A percentile compares a stretch with the other conserved stretches of the same genome.
phyloP scores from a whole-genome alignment of 345 rosid genomes.

The Eucalyptus decipiens region DNA sequence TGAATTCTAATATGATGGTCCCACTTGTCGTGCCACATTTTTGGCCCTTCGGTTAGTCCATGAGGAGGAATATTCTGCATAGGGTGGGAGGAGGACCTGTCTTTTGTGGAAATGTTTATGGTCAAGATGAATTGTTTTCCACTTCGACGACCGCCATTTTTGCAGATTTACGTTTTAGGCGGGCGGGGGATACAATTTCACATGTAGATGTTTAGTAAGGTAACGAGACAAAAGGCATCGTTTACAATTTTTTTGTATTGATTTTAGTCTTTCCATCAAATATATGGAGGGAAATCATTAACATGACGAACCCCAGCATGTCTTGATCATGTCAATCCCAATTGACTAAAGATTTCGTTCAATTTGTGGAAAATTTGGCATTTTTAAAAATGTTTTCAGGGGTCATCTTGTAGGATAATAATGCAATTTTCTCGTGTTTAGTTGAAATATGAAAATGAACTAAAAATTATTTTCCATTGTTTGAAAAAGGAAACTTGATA shows the following conservation, averaged over 20 bases:
- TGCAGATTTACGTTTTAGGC: background rate
- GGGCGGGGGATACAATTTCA: background rate
- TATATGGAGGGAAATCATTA: background rate
- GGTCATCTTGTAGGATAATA: background rate
- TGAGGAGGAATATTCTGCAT: background rate
- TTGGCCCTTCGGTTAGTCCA: background rate
- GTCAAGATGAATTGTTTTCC: background rate
- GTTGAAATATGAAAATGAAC: background rate
- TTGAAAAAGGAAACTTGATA: background rate
- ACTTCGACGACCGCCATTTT: background rate
- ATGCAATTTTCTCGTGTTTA: fast-evolving
- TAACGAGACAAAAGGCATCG: background rate
- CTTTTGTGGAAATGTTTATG: background rate
- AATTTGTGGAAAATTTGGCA: background rate
- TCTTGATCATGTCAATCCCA: background rate
- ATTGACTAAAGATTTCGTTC: background rate
- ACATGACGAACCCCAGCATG: background rate
- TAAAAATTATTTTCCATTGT: fast-evolving
- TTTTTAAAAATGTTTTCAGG: background rate
- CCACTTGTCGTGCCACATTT: background rate
- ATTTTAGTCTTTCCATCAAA: background rate
- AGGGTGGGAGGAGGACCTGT: background rate
- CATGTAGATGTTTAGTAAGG: background rate
- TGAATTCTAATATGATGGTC: background rate
- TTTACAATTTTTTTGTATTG: background rate